Percentiles rank a stretch among this genome's conserved stretches.
phyloP scores from a whole-genome alignment of 768 basidiomycete species.

The Russula earlei region DNA sequence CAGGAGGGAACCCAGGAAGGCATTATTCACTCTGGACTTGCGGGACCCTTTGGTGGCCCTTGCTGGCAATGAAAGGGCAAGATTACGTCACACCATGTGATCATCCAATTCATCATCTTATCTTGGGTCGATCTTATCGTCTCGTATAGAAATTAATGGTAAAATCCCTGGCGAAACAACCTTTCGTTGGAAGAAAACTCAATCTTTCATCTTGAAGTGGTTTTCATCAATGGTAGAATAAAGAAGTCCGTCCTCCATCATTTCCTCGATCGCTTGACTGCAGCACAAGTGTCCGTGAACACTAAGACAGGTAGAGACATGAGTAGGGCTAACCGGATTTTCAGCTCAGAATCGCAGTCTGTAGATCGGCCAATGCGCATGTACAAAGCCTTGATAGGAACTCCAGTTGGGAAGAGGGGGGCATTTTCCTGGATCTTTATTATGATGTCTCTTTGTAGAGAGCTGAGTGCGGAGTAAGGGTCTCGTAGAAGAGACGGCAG shows the following conservation, averaged over 20 bases:
- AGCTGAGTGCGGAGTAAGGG: slow-evolving; percentile 16
- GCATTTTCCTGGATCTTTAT: slow-evolving; percentile 16
- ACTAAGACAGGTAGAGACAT: background rate
- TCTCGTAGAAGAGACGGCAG: slow-evolving; percentile 8
- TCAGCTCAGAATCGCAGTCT: background rate
- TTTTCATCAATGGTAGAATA: slow-evolving; percentile 6
- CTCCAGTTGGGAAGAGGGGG: slow-evolving; percentile 6
- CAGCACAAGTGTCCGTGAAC: background rate
- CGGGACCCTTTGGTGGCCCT: background rate
- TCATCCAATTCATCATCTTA: too few relatives aligned
- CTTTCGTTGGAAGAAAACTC: too few relatives aligned
- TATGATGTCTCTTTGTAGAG: slow-evolving; percentile 15
- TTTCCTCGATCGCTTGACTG: slow-evolving; percentile 22
- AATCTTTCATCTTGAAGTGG: slow-evolving; percentile 14
- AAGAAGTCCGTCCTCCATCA: slow-evolving; percentile 20
- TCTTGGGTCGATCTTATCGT: too few relatives aligned
- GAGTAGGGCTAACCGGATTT: slow-evolving; percentile 7
- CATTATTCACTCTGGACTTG: slow-evolving; percentile 20
- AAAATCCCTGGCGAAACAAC: background rate
- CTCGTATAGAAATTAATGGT: too few relatives aligned
- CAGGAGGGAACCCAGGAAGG: slow-evolving; percentile 36
- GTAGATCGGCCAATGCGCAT: background rate
- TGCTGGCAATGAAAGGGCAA: too few relatives aligned
- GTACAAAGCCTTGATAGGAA: slow-evolving; percentile 1
- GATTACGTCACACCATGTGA: slow-evolving; percentile 3